Evolutionary conservation across 2,329 filamentous ascomycete species (phyloP), one percentile per base, ranked within the genome.

Genomic region (Trematosphaeria pertusa): DNA sequence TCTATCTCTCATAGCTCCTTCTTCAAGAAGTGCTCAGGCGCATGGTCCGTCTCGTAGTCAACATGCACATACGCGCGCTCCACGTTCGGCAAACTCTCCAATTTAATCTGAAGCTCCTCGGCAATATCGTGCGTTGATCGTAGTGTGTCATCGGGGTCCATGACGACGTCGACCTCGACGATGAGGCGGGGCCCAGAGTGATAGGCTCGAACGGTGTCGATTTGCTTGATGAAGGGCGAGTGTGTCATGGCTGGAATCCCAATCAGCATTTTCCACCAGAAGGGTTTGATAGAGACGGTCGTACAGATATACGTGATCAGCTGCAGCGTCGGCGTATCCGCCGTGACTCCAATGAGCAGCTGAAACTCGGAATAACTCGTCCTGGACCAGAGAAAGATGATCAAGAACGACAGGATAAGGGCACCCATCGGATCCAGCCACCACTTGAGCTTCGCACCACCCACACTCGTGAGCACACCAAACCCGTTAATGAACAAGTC

Each of bases 401-500:
- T 92, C 30, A 96, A 72, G 8, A 87, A 72, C 1, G 90, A 95
- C 26, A 97, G 78, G 14, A 94, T 71, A 59, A 97, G 88, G 61
- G 94, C 93, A 33, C 94, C 94, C 76, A 89, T 85, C 0, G 94
- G 91, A 74, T 99, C 94, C 56, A 99, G 86, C 90, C 91, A 97
- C 93, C 93, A 97, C 49, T 79, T 78, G 17, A 97, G 78, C 77
- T 96, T 95, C 55, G 86, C 85, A 24, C 94, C 94, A 44, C 91
- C 89, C n/a, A 97, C 87, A 2, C 89, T 93, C 1, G 92, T 97
- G 43, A 97, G 74, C 54, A 97, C 86, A 83, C 88, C 91, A 59
- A 96, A 91, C 43, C 91, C 91, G 71, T 97, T 99, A 81, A 99
- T 91, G 62, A 96, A 80, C n/a, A 99, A 79, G 67, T 99, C 94